A percentile compares a stretch with the other conserved stretches of the same genome.
Conservation (phyloP, 2,329 filamentous ascomycete species). For the Ascochyta clinopodiicola region DNA sequence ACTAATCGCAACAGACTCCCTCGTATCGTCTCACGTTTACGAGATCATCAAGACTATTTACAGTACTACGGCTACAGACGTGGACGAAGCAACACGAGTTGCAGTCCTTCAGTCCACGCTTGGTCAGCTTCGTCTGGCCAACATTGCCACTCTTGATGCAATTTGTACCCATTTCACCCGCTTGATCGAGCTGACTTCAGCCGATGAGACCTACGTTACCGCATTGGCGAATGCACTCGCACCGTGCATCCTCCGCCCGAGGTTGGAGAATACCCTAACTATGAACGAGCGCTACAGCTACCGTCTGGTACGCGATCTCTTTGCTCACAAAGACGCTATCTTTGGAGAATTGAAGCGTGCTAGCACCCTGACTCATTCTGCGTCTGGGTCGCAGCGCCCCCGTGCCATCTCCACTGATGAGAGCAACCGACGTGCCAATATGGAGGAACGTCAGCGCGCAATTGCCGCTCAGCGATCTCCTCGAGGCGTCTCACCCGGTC, state of each 20-base stretch:
- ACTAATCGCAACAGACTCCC: conserved; percentile 71
- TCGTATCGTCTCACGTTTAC: conserved; percentile 97
- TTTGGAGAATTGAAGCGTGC: conserved; percentile 96
- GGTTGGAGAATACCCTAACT: conserved; percentile 85
- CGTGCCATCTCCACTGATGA: conserved; percentile 94
- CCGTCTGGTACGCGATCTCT: conserved; percentile 88
- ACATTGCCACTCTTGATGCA: conserved; percentile 98
- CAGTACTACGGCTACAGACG: conserved; percentile 74
- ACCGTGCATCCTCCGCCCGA: conserved; percentile 86
- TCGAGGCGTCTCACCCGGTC: conserved; percentile 76
- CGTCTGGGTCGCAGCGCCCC: conserved; percentile 67
- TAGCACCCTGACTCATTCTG: conserved; percentile 69
- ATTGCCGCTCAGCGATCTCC: conserved; percentile 68
- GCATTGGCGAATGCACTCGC: conserved; percentile 77
- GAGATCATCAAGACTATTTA: conserved; percentile 99
- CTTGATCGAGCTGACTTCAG: conserved; percentile 93
- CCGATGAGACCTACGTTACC: conserved; percentile 83
- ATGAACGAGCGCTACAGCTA: conserved; percentile 95
- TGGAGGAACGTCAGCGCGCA: conserved; percentile 90
- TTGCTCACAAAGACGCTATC: conserved; percentile 91
- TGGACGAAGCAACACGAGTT: conserved; percentile 75
- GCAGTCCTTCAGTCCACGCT: conserved; percentile 95
- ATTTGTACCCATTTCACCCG: conserved; percentile 98
- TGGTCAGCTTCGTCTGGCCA: conserved; percentile 90
- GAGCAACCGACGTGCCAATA: conserved; percentile 89